Base-by-base conservation (phyloP, 1,139 yeast species). In the Candida glucosophila region DNA sequence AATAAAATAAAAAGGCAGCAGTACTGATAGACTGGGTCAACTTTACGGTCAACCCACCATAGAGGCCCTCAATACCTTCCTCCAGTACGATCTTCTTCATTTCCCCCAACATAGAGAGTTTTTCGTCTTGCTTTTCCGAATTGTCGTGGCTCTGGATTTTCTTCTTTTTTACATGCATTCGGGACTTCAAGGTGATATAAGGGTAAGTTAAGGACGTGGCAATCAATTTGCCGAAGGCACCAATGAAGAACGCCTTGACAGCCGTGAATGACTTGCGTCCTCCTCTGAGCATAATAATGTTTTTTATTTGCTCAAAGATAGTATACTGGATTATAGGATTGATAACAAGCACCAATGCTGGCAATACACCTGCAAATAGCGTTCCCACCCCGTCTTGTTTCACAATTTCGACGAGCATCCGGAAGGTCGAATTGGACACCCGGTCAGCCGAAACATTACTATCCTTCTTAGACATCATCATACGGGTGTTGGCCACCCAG, bases 241-340 rank as follows among this genome's bases (percentile, higher is more conserved):
- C 97, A 34, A 86, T 65, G 40, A 81, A 58, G 44, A 88, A 82
- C 5, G 95, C 94, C 50, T 82, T 82, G 24, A 66, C 38, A 3
- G 93, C 68, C 15, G 70, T 58, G 44, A 74, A 54, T 25, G 64
- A 49, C 32, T 42, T 43, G 29, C 55, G 50, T 23, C 72, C 76
- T 26, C 72, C 68, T 25, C 54, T 61, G 35, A 73, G 73, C 31
- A 74, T 58, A 17, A 86, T 66, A 11, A 65, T 40, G 43, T 80
- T 83, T 48, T 79, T 78, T 41, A 83, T 52, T 54, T 85, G 95
- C 56, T 88, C 97, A 50, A 80, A 88, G 25, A 83, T 73, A 27
- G 96, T 83, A 58, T 86, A 88, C 52, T 86, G 96, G 36, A 88
- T 77, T 34, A 88, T 79, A 22, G 97, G 96, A 49, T 88, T 88